Evolutionary conservation across 257 asterid genomes (phyloP), one percentile per base, ranked within the genome.

Genomic region (Jacaranda copaia): DNA sequence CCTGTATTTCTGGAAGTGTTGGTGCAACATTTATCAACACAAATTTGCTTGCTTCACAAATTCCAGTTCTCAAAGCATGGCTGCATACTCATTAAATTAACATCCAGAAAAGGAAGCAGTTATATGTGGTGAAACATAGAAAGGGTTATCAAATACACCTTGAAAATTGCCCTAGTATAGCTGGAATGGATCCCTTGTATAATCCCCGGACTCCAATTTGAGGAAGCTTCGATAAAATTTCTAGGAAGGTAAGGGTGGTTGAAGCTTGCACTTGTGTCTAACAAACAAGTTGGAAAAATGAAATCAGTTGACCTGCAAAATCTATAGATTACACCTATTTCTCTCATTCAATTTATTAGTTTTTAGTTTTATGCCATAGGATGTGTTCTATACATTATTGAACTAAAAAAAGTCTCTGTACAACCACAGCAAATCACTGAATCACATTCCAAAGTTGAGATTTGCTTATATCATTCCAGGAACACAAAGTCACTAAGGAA

Each of bases 251-350:
- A 82, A 96, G 96, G 45, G 97, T 25, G 32, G 32, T 90, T 77
- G 99, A 93, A 77, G 99, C 98, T 90, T 96, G 99, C 46, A 96
- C 93, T 72, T 88, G 88, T 72, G 99, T 96, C 99, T 96, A 92
- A 81, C 49, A 74, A 77, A 83, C 52, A 81, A 82, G 71, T 49
- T 66, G 38, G 55, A 72, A 77, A 32, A 67, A 25, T 62, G 74
- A 71, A 81, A 81, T 45, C 20, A 80, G 36, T 80, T 62, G 20
- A 77, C 77, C 60, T 58, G 79, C 69, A 74, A 70, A 82, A 77
- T 10, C 53, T 58, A 67, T 66, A 43, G 39, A 58, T 76, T 51
- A 58, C 52, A 38, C 74, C 74, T 72, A 79, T 75, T 73, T 72
- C 78, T 49, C 79, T 68, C 78, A 16, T 77, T 67, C 32, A 25